phyloP scores from a whole-genome alignment of 1,284 basidiomycete species.

The Erythrobasidium hasegawianum region DNA sequence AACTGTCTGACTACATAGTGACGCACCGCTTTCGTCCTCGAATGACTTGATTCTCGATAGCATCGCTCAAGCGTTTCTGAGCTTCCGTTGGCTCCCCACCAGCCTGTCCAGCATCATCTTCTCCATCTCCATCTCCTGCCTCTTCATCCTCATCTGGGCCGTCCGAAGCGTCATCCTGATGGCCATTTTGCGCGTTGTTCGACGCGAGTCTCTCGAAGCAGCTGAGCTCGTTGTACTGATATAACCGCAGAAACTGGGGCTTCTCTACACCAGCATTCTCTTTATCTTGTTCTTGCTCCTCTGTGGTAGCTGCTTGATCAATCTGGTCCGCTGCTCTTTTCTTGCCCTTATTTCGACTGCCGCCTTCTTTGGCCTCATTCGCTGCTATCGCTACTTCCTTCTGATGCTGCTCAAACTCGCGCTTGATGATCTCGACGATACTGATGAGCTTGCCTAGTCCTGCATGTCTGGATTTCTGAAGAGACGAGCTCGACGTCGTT shows the following conservation, averaged over 20 bases:
- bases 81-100: neutral
- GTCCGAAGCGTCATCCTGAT: neutral
- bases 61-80: slow-evolving; percentile 7
- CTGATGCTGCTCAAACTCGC: slow-evolving; percentile 24
- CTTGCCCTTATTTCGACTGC: slow-evolving; percentile 14
- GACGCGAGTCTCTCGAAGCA: slow-evolving; percentile 25
- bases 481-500: neutral
- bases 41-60: slow-evolving; percentile 21
- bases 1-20: neutral
- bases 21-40: slow-evolving; percentile 18
- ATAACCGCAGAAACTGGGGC: slow-evolving; percentile 13
- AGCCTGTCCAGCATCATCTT: neutral
- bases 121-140: slow-evolving; percentile 3
- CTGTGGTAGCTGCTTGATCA: neutral
- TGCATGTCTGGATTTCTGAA: slow-evolving; percentile 24
- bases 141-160: neutral
- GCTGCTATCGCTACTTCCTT: neutral
- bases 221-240: slow-evolving; percentile 23
- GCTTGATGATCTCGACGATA: slow-evolving; percentile 32
- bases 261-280: slow-evolving; percentile 2
- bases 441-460: slow-evolving; percentile 27
- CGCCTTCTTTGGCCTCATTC: slow-evolving; percentile 3
- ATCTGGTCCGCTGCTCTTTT: slow-evolving; percentile 10
- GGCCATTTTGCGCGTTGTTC: neutral
- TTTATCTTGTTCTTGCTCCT: slow-evolving; percentile 5